These are phyloP conservation scores for Pythium biforme DNA, from an alignment of 352 stramenopile genomes.

Conservation along the genomic window DNA sequence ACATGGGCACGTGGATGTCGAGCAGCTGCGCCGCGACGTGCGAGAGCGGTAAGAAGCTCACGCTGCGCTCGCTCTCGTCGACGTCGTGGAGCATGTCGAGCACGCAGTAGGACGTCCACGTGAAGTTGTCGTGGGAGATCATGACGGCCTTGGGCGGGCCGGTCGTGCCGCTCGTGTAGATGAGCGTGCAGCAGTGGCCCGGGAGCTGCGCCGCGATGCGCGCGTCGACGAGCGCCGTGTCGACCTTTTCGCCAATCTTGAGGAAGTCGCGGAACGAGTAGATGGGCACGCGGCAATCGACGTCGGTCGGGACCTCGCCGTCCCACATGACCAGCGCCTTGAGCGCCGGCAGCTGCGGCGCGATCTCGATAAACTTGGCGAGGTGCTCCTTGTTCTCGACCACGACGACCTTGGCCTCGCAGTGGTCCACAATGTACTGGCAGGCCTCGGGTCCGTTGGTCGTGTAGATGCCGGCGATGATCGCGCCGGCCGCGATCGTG, in stretches of 20 bases:
- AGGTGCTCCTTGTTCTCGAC: slow-evolving; percentile 68
- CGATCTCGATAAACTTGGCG: slow-evolving; percentile 68
- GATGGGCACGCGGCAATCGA: slow-evolving; percentile 44
- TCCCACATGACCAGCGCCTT: slow-evolving; percentile 78
- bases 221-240: slow-evolving; percentile 30
- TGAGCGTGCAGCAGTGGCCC: slow-evolving; percentile 76
- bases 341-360: slow-evolving; percentile 60
- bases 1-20: slow-evolving; percentile 74
- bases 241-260: slow-evolving; percentile 39
- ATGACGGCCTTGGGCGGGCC: slow-evolving; percentile 68
- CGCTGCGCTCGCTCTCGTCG: slow-evolving; percentile 50
- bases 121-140: slow-evolving; percentile 79
- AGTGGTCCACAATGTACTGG: slow-evolving; percentile 81
- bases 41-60: slow-evolving; percentile 83
- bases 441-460: slow-evolving; percentile 75
- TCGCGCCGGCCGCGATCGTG: slow-evolving; percentile 71
- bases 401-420: slow-evolving; percentile 72
- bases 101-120: slow-evolving; percentile 57
- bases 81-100: slow-evolving; percentile 53
- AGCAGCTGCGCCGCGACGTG: slow-evolving; percentile 80
- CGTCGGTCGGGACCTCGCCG: slow-evolving; percentile 35
- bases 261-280: slow-evolving; percentile 67
- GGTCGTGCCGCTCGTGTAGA: slow-evolving; percentile 90
- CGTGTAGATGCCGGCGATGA: slow-evolving; percentile 84
- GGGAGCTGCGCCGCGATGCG: slow-evolving; percentile 50